Base-by-base conservation (phyloP, 495 filamentous ascomycete genomes). In the Eremomyces bilateralis region DNA sequence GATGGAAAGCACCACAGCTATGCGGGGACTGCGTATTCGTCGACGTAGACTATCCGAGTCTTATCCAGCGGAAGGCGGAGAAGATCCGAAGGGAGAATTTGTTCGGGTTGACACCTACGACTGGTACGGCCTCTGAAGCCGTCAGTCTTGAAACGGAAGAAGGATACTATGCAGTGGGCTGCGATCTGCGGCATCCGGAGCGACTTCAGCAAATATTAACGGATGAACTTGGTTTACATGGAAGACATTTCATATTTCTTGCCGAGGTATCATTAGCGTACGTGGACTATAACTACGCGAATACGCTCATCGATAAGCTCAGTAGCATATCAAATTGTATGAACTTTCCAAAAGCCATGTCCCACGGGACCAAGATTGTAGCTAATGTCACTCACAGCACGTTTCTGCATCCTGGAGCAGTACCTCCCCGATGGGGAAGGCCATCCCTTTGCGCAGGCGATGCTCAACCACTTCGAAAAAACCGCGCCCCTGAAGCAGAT, bases 201-300 rank as follows among this genome's bases (percentile, higher is more conserved):
- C 59, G 53, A 18, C 58, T 92, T 4, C 54, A 69, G 29, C 40
- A 56, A 15, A 57, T 68, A 15, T 53, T 92, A 21, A 60, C 56
- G 15, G 48, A 41, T 3, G 58, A 70, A 27, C 40, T 77, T 15
- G 58, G 73, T 20, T 48, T 71, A 20, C 41, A 59, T 3, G 56
- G 63, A 2, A 72, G 65, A 39, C 53, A 61, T 6, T 59, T 92
- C 8, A 66, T 93, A 34, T 88, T 81, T 46, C 65, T 77, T 2
- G 82, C 81, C 0, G 85, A 93, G 53, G 83, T 92, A 3, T 90
- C 81, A 3, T 62, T 91, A 21, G 83, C 83, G 1, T 92, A 92
- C 43, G 92, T 93, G 83, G 69, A 81, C 29, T 63, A 64, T 13
- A 54, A 67, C n/a, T 29, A 69, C 16, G 72, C 85, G 21, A 70